Evolutionary conservation across 116 monocot species (phyloP), one percentile per base, ranked within the genome.

Genomic region (Cymodocea nodosa): DNA sequence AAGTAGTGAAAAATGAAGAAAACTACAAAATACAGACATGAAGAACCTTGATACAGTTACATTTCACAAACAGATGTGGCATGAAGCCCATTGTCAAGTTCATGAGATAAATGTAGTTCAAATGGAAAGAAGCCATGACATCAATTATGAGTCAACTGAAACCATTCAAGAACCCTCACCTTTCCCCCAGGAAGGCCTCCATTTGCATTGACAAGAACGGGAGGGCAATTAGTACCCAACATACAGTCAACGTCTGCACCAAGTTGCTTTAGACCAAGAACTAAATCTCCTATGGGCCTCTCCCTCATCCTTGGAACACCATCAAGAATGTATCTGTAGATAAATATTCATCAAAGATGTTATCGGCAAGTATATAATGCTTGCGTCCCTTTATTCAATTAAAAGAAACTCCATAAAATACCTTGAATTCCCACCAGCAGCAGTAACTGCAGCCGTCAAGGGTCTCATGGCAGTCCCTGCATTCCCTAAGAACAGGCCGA

Each of bases 401-500:
- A n/a, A 66, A 15, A 60, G 6, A 50, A 23, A 16, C 24, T 17
- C 52, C 61, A 11, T 20, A 40, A 60, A n/a, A 50, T 10, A 98
- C 92, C 92, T 98, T 73, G 88, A 86, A 73, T 89, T 86, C 77
- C 92, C 92, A 73, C 98, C 98, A 77, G 98, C 98, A 71, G 89
- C 91, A 60, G 82, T 79, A 23, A 98, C 84, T 68, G 98, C 98
- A 50, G 98, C 98, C 37, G 92, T 89, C 80, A 98, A 62, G 22
- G 98, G 98, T 8, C 98, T 82, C 98, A 98, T 98, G 25, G 98
- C 98, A 60, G 98, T 98, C 51, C 98, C 98, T 67, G 98, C 98
- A 77, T 98, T 98, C 62, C 98, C 98, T 14, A 98, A 75, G 66
- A 98, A 98, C 70, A 98, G 98, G 23, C 88, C 69, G 58, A 98